A percentile compares a stretch with the other conserved stretches of the same genome.
Conservation (phyloP, 179 eudicot species). For the Beta corolliflora region DNA sequence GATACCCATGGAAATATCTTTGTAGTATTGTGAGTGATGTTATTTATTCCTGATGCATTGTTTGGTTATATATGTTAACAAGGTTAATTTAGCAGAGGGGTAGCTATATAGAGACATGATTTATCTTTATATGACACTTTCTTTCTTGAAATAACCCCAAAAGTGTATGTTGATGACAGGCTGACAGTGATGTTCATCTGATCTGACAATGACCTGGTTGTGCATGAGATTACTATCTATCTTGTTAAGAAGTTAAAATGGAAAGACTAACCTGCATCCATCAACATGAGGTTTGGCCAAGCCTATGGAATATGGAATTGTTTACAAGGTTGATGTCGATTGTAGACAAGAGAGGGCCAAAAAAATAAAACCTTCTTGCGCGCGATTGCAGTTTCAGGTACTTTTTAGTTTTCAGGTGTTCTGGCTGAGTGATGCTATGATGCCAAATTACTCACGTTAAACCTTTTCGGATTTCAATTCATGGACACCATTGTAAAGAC, state of each 20-base stretch:
- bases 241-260: conserved; percentile 7
- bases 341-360: too few species aligned
- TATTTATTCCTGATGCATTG: background rate
- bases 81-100: too few species aligned
- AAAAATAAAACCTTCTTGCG: too few species aligned
- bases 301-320: background rate
- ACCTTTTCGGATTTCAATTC: too few species aligned
- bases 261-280: background rate
- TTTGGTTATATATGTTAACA: too few species aligned
- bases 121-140: background rate
- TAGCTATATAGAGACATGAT: background rate
- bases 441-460: too few species aligned
- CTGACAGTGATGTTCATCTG: background rate
- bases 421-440: background rate
- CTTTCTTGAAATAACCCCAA: background rate
- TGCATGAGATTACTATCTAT: background rate
- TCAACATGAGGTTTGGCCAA: conserved; percentile 4
- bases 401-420: background rate
- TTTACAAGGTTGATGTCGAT: background rate
- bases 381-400: background rate
- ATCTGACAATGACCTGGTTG: background rate
- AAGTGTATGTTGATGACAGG: background rate
- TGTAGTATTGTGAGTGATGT: too few species aligned
- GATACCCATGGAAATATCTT: too few species aligned
- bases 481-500: too few species aligned